These are phyloP conservation scores for Anaeromyces robustus DNA, from an alignment of 192 early-diverging fungal species.

Conservation along the genomic window DNA sequence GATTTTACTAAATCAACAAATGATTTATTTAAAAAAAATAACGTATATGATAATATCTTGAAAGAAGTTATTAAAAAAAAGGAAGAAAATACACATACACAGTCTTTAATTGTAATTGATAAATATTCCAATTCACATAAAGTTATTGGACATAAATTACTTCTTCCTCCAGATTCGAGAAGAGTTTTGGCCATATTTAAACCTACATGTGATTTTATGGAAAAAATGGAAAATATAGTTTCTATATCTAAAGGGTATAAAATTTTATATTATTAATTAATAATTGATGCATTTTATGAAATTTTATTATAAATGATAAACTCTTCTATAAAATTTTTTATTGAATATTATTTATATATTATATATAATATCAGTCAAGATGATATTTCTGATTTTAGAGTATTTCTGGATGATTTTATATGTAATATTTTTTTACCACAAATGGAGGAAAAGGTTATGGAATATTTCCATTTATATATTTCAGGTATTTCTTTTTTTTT, in stretches of 20 bases:
- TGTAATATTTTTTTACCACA: conserved; percentile 66
- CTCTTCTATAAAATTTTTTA: too few relatives aligned
- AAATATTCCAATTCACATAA: conserved; percentile 42
- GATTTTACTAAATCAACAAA: conserved; percentile 1
- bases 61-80: conserved; percentile 1
- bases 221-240: conserved; percentile 32
- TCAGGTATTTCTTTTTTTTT: conserved; percentile 39
- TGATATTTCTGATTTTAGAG: conserved; percentile 32
- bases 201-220: conserved; percentile 47
- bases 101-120: conserved; percentile 18
- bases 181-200: conserved; percentile 54
- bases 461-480: conserved; percentile 47
- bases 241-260: conserved; percentile 20
- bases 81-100: conserved; percentile 11
- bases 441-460: conserved; percentile 67
- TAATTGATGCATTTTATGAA: too few relatives aligned
- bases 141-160: conserved; percentile 39
- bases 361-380: background rate
- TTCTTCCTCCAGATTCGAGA: conserved; percentile 47
- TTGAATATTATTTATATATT: background rate
- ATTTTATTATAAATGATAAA: too few relatives aligned
- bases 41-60: conserved; percentile 1
- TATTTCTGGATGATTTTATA: conserved; percentile 63
- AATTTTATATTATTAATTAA: conserved; percentile 1
- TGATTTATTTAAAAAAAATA: background rate